Percentiles rank a stretch among this genome's conserved stretches.
Evolutionary conservation across 257 asterid species (phyloP).

Genomic region (Craterostigma plantagineum): DNA sequence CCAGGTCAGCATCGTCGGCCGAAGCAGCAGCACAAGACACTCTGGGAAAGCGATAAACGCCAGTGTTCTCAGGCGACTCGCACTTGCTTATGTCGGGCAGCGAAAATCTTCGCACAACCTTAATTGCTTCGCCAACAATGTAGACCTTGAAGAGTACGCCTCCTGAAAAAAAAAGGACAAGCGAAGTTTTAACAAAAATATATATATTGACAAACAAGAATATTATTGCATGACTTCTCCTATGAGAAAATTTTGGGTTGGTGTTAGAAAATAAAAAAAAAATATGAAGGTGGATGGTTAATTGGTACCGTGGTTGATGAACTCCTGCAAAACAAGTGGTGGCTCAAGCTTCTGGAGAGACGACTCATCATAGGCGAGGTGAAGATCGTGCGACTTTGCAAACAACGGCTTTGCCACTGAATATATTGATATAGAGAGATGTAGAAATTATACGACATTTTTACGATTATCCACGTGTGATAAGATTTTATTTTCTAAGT

Average conservation of each 20-base stretch:
- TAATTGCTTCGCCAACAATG: conserved; percentile 83
- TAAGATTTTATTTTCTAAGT: no score
- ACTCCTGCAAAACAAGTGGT: conserved; percentile 90
- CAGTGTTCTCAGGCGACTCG: conserved; percentile 41
- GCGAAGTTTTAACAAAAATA: no score
- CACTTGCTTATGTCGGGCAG: conserved; percentile 75
- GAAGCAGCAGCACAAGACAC: conserved; percentile 98
- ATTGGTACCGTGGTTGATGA: conserved; percentile 70
- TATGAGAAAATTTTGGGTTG: background rate
- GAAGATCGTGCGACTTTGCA: conserved; percentile 87
- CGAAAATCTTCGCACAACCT: conserved; percentile 82
- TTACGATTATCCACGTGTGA: no score
- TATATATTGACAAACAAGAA: no score
- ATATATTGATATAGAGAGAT: conserved; percentile 3
- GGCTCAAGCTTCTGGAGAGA: conserved; percentile 84
- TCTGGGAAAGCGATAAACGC: conserved; percentile 84
- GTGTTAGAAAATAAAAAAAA: background rate
- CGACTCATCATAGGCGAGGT: conserved; percentile 76
- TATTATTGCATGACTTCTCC: no score
- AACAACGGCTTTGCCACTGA: conserved; percentile 92
- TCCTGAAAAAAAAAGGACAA: conserved; percentile 30
- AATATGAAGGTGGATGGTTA: no score
- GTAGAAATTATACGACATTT: no score
- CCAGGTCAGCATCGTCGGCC: conserved; percentile 87
- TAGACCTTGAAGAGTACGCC: conserved; percentile 89